A percentile compares a stretch with the other conserved stretches of the same genome.
Evolutionary conservation across 371 early-diverging fungal genomes (phyloP).

Genomic region (Mortierella sp.): DNA sequence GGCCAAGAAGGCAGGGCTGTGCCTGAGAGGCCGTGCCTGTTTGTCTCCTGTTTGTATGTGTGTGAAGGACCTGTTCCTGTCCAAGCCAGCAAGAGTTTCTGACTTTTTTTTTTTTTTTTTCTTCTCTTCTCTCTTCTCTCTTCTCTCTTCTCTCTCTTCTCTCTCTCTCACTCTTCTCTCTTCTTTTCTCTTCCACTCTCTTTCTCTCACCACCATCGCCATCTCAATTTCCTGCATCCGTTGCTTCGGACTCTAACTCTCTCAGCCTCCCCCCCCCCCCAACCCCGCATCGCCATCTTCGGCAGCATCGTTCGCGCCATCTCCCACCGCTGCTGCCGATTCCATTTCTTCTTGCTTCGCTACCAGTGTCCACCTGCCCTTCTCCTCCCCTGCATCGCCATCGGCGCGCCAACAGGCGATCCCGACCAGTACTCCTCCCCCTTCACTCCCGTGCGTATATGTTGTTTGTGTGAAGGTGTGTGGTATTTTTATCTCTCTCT

Average conservation of each 20-base stretch:
- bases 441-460: too few species aligned
- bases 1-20: conserved; percentile 11
- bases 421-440: too few species aligned
- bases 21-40: not conserved
- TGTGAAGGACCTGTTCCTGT: not conserved
- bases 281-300: not conserved
- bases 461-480: not conserved
- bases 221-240: not conserved
- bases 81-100: conserved; percentile 2
- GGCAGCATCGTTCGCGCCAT: too few species aligned
- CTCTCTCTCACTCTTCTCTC: not conserved
- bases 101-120: not conserved
- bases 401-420: too few species aligned
- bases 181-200: not conserved
- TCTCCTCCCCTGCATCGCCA: too few species aligned
- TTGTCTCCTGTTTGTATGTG: conserved; percentile 14
- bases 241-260: not conserved
- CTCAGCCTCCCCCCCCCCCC: not conserved
- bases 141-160: not conserved
- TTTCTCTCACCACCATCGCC: not conserved
- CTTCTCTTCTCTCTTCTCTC: not conserved
- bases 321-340: too few species aligned
- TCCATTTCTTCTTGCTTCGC: too few species aligned
- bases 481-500: not conserved
- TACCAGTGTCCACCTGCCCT: too few species aligned